Percentiles rank a stretch among this genome's conserved stretches.
Conservation (phyloP, 73 alveolate species). For the Breviolum minutum region DNA sequence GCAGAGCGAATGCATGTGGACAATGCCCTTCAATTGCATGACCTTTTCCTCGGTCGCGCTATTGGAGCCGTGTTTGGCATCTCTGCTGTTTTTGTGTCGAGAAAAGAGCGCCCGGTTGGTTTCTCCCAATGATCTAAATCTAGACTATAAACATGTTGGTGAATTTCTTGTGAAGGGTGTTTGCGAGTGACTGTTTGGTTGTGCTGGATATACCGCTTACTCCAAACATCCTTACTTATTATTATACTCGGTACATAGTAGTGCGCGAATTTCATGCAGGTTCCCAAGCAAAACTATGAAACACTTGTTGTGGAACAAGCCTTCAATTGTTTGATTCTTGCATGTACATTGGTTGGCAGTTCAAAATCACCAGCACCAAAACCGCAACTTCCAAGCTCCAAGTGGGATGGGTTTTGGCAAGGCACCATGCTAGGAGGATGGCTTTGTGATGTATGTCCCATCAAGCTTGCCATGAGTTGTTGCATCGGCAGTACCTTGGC, state of each 20-base stretch:
- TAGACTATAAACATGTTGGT: no score
- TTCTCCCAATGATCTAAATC: no score
- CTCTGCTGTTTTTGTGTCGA: neutral
- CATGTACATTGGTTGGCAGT: neutral
- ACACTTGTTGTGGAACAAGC: no score
- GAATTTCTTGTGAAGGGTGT: no score
- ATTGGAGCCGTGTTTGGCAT: conserved; percentile 68
- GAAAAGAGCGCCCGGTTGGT: no score
- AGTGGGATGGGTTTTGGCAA: neutral
- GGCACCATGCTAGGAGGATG: conserved; percentile 93
- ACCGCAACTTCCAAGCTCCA: neutral
- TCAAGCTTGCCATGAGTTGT: conserved; percentile 82
- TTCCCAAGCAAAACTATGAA: no score
- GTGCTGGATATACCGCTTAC: no score
- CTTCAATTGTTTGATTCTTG: no score
- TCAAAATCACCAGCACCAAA: neutral
- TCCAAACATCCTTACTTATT: no score
- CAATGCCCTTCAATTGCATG: conserved; percentile 40
- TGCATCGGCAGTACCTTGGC: conserved; percentile 33
- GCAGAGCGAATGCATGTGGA: conserved; percentile 45
- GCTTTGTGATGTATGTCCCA: conserved; percentile 82
- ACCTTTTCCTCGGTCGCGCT: conserved; percentile 66
- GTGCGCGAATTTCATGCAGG: no score
- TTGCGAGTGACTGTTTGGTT: no score
- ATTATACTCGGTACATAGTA: no score